Base-by-base conservation (phyloP, 108 stramenopile species). In the Mediolabrus comicus region DNA sequence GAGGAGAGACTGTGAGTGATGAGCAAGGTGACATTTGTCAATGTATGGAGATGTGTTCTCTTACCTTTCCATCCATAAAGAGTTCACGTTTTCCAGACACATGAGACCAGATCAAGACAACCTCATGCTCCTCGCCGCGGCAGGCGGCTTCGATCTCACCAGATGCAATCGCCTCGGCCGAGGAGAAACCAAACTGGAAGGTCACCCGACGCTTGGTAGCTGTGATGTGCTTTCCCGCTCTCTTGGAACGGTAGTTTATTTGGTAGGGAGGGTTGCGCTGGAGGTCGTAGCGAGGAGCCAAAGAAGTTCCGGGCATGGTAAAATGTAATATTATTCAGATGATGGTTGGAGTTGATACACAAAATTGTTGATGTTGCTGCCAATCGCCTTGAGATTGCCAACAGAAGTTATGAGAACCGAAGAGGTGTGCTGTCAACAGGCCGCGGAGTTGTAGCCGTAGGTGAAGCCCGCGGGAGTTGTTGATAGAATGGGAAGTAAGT, bases 71-170 rank as follows among this genome's bases (percentile, higher is more conserved):
- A 33, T 82, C 81, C 66, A 74, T 55, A 34, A 62, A 68, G 9
- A 79, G 53, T 31, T 75, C 51, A 53, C 73, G 74, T 49, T 81
- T 84, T 29, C 83, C 83, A n/a, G 63, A 41, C 29, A 81, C 53
- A 39, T 81, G 65, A 36, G 49, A 54, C 83, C 83, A 84, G 36
- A 78, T 68, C 31, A 84, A 53, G 11, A 71, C 64, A 7, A 84
- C 71, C 65, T 84, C 83, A 64, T 84, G 83, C 59, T 84, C 83
- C 33, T 71, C 62, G 9, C 83, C 83, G 27, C 83, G 75, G 65
- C 80, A 81, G 28, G 77, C 79, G 54, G 51, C 60, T n/a, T 53
- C 79, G 22, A 30, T 62, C 33, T 27, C 38, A n/a, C 77, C 77
- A 11, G 65, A 39, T 0, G 72, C 59, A 19, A 79, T 79, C 59